phyloP scores from a whole-genome alignment of 192 early-diverging fungal species.

The Coemansia sp. region DNA sequence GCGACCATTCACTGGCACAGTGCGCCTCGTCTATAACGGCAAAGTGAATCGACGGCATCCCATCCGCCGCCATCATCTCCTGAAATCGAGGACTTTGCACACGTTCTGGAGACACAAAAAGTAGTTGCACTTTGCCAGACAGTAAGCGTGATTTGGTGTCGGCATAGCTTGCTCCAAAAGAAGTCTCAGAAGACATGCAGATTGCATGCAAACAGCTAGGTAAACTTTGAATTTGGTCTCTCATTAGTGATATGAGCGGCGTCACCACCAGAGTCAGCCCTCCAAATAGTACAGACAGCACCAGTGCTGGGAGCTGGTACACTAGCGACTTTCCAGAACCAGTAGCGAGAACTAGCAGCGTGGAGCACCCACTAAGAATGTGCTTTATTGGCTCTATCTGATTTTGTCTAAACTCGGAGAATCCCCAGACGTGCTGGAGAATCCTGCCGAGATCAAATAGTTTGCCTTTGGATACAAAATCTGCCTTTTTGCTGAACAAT shows the following conservation, averaged over 20 bases:
- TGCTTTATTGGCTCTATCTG: slow-evolving; percentile 56
- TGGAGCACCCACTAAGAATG: slow-evolving; percentile 45
- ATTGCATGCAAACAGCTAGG: slow-evolving; percentile 61
- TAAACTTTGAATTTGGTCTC: slow-evolving; percentile 75
- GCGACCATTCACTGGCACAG: slow-evolving; percentile 84
- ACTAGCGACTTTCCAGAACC: slow-evolving; percentile 75
- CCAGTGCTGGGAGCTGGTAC: slow-evolving; percentile 75
- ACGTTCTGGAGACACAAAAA: slow-evolving; percentile 75
- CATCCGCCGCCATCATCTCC: slow-evolving; percentile 47
- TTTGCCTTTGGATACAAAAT: neutral
- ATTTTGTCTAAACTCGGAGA: slow-evolving; percentile 40
- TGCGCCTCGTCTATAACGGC: slow-evolving; percentile 82
- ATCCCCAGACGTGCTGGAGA: slow-evolving; percentile 53
- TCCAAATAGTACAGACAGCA: slow-evolving; percentile 46
- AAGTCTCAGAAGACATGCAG: slow-evolving; percentile 59
- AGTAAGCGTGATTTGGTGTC: slow-evolving; percentile 42
- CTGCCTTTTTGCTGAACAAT: neutral
- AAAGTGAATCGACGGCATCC: slow-evolving; percentile 60
- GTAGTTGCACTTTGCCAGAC: slow-evolving; percentile 59
- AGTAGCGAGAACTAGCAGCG: slow-evolving; percentile 60
- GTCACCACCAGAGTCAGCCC: slow-evolving; percentile 73
- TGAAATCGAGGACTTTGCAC: slow-evolving; percentile 65
- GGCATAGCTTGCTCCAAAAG: slow-evolving; percentile 14
- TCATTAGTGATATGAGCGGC: slow-evolving; percentile 81
- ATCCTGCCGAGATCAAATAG: slow-evolving; percentile 52